Base-by-base conservation (phyloP, 1,139 yeast genomes). In the Yamadazyma aaseri region DNA sequence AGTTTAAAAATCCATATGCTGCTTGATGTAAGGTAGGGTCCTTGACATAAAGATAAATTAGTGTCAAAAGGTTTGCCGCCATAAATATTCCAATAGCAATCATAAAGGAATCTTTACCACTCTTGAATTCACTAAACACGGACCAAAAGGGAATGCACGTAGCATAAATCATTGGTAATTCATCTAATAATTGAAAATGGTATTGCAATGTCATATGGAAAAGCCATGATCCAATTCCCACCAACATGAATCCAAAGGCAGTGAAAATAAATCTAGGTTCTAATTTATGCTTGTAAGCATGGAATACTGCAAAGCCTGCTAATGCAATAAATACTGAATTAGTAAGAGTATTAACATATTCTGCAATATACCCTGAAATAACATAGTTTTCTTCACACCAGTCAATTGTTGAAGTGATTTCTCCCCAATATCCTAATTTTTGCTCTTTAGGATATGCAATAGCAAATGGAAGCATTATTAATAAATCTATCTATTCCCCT, bases 361-460 rank as follows among this genome's bases (percentile, higher is more conserved):
- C 97, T n/a, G 96, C 96, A 35, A 89, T 71, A 50, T 83, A 89
- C 13, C 70, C 71, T n/a, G 90, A 75, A 7, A 89, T 85, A 8
- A 87, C 92, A 55, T 89, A 89, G 62, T 89, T 90, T 55, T 89
- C 97, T 58, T 89, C 97, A 61, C 97, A 89, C 97, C 97, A 89
- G 53, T 89, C 97, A 35, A 89, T 89, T 20, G 96, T 86, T 20
- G 95, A 65, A 4, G 75, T 68, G 8, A 73, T 71, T n/a, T 51
- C 47, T 2, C 76, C 76, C 76, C 76, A 71, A 47, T 47, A 70
- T 8, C 76, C 76, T 29, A 58, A 41, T 17, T 40, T 32, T 40
- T 64, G 69, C 41, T 70, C 76, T 17, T 67, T 66, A 1, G 76
- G 74, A 40, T 70, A 70, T 4, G 68, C 65, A 33, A 58, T 50